These are phyloP conservation scores for Sonneratia caseolaris DNA, from an alignment of 345 rosid species.

Conservation along the genomic window DNA sequence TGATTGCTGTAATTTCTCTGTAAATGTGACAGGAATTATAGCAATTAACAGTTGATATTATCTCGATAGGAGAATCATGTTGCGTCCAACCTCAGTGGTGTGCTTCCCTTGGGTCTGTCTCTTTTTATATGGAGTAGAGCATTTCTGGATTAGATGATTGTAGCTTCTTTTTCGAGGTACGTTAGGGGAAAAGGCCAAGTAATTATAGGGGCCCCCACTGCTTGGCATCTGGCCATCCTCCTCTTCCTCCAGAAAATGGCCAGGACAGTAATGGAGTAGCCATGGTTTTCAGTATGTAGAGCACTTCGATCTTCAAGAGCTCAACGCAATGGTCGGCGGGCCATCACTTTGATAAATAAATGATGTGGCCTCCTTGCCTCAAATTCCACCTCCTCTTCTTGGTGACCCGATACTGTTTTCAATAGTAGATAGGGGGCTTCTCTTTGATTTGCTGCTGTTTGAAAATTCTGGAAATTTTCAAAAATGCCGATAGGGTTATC, in stretches of 20 bases:
- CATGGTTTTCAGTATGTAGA: background rate
- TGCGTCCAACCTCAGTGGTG: background rate
- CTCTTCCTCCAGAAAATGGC: background rate
- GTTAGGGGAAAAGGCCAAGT: background rate
- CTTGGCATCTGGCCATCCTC: background rate
- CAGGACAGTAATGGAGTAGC: background rate
- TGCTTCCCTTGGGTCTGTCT: background rate
- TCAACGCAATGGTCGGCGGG: background rate
- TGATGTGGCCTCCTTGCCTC: background rate
- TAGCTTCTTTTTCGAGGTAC: background rate
- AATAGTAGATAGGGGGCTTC: background rate
- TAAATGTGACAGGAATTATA: background rate
- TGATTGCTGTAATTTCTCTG: background rate
- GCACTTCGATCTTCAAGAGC: background rate
- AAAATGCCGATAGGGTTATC: background rate
- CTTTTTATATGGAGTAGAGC: background rate
- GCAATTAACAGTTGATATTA: background rate
- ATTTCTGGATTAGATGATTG: background rate
- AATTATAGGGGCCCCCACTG: background rate
- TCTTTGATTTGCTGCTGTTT: background rate
- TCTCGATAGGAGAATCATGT: background rate
- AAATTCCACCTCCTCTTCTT: background rate
- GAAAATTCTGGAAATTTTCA: background rate
- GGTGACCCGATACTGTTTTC: background rate
- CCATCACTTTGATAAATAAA: conserved; percentile 1